Conservation (phyloP, 495 filamentous ascomycete genomes). For the Xylaria intraflava region DNA sequence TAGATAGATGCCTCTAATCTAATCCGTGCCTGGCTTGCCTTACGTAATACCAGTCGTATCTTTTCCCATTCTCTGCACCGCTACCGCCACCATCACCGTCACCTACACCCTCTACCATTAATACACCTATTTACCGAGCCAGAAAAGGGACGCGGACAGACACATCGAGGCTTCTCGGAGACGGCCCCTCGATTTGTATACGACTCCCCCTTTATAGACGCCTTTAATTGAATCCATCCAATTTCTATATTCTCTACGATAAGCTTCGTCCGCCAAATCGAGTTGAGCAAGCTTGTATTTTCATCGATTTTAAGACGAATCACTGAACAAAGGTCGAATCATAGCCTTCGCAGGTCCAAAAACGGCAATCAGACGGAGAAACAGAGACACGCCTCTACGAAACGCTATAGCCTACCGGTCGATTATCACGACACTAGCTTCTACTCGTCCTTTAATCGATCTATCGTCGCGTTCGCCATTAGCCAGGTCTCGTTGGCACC, state of each 20-base stretch:
- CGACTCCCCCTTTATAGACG: slow-evolving; percentile 5
- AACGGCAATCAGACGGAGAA: neutral
- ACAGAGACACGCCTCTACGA: neutral
- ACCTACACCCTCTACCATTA: no score
- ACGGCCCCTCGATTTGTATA: neutral
- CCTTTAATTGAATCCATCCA: slow-evolving; percentile 3
- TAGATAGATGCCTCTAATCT: neutral
- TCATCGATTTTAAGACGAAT: neutral
- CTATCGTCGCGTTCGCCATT: neutral
- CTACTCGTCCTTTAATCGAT: neutral
- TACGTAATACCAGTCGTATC: neutral
- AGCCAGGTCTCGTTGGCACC: no score
- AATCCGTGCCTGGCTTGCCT: neutral
- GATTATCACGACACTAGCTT: neutral
- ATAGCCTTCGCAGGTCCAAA: neutral
- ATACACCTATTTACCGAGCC: no score
- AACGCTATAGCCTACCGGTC: neutral
- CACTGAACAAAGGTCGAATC: neutral
- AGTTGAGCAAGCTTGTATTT: neutral
- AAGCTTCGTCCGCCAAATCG: neutral
- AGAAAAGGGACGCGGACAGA: neutral
- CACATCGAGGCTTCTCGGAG: neutral
- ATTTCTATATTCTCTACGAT: neutral
- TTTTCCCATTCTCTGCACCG: slow-evolving; percentile 10
- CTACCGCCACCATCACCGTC: neutral